Conservation (phyloP, 177 flowering plant genomes). For the Tripterygium wilfordii region DNA sequence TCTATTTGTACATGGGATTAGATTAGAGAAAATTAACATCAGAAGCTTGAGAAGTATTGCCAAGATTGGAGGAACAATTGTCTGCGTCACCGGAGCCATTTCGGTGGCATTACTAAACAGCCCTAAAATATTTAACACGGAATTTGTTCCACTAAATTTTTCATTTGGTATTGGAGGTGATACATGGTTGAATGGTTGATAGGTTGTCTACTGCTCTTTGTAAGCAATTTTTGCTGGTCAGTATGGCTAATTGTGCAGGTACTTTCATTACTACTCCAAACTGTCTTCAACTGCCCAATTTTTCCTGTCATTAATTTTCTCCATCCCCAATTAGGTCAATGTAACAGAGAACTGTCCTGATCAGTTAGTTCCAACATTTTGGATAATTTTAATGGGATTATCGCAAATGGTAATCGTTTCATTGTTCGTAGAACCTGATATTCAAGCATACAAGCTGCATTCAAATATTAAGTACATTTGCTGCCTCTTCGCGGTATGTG, state of each 20-base stretch:
- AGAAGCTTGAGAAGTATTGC: conserved; percentile 45
- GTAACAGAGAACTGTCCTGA: conserved; percentile 45
- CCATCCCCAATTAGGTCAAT: no score
- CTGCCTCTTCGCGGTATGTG: no score
- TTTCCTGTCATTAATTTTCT: no score
- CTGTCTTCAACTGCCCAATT: not conserved
- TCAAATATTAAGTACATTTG: no score
- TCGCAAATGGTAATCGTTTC: conserved; percentile 35
- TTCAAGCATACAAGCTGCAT: not conserved
- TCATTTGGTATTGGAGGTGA: no score
- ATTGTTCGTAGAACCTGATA: conserved; percentile 26
- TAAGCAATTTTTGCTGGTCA: not conserved
- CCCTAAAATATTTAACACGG: conserved; percentile 47
- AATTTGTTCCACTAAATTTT: conserved; percentile 5
- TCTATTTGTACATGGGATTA: no score
- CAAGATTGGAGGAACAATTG: conserved; percentile 46
- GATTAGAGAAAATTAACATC: conserved; percentile 45
- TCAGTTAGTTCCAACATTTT: conserved; percentile 44
- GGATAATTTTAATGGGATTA: conserved; percentile 56
- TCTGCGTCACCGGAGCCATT: conserved; percentile 49
- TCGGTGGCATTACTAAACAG: conserved; percentile 55
- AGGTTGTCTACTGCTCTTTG: conserved; percentile 1
- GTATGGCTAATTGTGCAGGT: not conserved
- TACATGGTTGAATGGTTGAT: not conserved
- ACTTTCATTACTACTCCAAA: not conserved